phyloP scores from a whole-genome alignment of 805 yeast species.

The Helenozyma rhizophorensis region DNA sequence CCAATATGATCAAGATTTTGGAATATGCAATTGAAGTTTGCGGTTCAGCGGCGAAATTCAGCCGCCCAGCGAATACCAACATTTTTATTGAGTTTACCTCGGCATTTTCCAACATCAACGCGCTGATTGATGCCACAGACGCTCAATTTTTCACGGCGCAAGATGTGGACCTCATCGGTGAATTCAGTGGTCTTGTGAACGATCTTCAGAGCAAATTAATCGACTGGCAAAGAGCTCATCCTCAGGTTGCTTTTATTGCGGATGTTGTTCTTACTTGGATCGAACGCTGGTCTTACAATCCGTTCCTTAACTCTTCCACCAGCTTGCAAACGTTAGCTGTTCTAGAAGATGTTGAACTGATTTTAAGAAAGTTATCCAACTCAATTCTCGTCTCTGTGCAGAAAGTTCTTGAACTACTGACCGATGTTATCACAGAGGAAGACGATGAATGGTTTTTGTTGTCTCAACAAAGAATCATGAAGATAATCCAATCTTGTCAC shows the following conservation, averaged over 20 bases:
- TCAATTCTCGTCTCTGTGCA: constrained; percentile 68
- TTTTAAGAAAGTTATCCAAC: constrained; percentile 49
- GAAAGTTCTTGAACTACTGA: constrained; percentile 40
- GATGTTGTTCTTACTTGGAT: constrained; percentile 49
- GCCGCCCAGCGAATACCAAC: constrained; percentile 1
- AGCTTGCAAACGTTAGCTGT: constrained; percentile 15
- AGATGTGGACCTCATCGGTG: constrained; percentile 16
- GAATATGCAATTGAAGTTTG: constrained; percentile 11
- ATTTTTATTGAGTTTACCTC: constrained; percentile 2
- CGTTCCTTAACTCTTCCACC: constrained; percentile 22
- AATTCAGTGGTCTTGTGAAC: constrained; percentile 17
- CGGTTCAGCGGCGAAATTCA: constrained; percentile 6
- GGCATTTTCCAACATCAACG: neutral
- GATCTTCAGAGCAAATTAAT: constrained; percentile 23
- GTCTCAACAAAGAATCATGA: constrained; percentile 42
- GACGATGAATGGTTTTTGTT: constrained; percentile 63
- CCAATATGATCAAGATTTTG: constrained; percentile 7
- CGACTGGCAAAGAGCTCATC: constrained; percentile 30
- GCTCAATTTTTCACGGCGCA: constrained; percentile 10
- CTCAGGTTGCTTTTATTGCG: constrained; percentile 41
- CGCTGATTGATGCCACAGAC: neutral
- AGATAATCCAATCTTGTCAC: constrained; percentile 42
- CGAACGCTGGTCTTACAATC: constrained; percentile 11
- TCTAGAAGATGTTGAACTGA: constrained; percentile 40
- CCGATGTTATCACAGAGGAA: constrained; percentile 35